Percentiles rank a stretch among this genome's conserved stretches.
Conservation (phyloP, 345 rosid species). For the Salix suchowensis region DNA sequence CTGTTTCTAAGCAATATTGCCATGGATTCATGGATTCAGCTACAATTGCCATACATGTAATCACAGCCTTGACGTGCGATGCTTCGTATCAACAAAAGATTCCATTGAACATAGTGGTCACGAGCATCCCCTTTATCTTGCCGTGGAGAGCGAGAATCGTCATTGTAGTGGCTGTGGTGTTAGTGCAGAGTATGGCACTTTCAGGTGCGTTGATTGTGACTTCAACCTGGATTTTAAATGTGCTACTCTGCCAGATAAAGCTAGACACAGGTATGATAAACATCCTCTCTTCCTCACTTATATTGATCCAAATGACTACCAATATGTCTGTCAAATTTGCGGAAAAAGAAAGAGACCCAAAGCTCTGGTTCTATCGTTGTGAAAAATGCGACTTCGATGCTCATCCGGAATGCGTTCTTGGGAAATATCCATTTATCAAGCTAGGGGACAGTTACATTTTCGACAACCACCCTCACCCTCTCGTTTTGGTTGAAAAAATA, state of each 20-base stretch:
- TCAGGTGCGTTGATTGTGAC: neutral
- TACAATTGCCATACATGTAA: too few relatives aligned
- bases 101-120: too few relatives aligned
- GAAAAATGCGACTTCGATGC: neutral
- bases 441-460: neutral
- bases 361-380: neutral
- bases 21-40: too few relatives aligned
- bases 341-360: neutral
- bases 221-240: constrained; percentile 11
- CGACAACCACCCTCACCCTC: constrained; percentile 2
- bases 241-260: neutral
- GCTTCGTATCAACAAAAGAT: too few relatives aligned
- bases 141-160: too few relatives aligned
- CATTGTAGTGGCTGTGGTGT: too few relatives aligned
- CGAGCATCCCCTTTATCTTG: too few relatives aligned
- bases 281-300: constrained; percentile 3
- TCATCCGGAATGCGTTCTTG: neutral
- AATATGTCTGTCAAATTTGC: neutral
- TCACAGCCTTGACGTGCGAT: too few relatives aligned
- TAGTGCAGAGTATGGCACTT: too few relatives aligned
- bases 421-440: neutral
- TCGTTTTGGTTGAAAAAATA: constrained; percentile 10
- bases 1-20: too few relatives aligned
- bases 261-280: neutral
- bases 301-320: too few relatives aligned